Conservation (phyloP, 2,329 filamentous ascomycete genomes). For the Thelonectria rubi region DNA sequence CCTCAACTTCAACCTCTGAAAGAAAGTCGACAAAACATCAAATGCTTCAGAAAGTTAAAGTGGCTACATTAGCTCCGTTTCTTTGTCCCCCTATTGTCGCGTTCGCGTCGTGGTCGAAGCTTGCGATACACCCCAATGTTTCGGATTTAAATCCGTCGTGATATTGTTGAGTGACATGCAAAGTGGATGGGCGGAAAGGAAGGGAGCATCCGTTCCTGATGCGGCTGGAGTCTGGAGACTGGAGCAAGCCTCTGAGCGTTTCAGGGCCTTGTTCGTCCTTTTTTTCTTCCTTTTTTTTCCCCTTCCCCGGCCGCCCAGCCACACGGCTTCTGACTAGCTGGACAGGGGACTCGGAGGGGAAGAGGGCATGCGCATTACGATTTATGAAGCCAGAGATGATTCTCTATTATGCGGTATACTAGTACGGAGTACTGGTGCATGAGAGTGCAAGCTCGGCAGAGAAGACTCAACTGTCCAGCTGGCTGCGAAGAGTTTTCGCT, state of each 20-base stretch:
- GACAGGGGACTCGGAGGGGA: no score
- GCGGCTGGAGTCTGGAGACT: not conserved
- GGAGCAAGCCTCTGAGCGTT: constrained; percentile 10
- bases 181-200: constrained; percentile 4
- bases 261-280: constrained; percentile 7
- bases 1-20: not conserved
- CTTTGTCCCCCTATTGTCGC: not conserved
- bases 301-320: no score
- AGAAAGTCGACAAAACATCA: not conserved
- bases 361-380: no score
- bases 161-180: constrained; percentile 16
- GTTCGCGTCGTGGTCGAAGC: not conserved
- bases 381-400: no score
- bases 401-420: no score
- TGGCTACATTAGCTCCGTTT: constrained; percentile 24
- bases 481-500: not conserved
- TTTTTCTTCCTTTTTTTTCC: no score
- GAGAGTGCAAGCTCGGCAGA: no score
- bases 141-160: not conserved
- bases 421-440: no score
- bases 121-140: not conserved
- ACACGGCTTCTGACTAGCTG: no score
- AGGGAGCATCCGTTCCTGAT: not conserved
- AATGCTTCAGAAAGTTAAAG: constrained; percentile 13
- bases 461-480: no score